Conservation (phyloP, 176 grass and related monocot genomes). For the Otatea glauca region DNA sequence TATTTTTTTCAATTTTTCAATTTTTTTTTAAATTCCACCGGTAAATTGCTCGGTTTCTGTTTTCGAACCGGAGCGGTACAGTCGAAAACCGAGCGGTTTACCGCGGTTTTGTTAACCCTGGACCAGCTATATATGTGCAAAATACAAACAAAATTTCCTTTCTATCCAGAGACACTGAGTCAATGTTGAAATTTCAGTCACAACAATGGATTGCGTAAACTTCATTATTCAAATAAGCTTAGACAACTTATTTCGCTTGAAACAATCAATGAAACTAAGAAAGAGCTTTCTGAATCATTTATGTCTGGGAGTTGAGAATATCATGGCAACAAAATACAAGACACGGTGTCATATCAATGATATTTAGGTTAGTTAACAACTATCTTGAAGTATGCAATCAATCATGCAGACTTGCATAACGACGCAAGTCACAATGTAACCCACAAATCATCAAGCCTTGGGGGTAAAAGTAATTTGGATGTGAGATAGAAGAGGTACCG, state of each 20-base stretch:
- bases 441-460: constrained; percentile 20
- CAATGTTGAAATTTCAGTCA: constrained; percentile 9
- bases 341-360: not conserved
- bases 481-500: constrained; percentile 50
- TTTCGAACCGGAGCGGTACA: too few relatives aligned
- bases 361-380: not conserved
- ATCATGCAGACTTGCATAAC: not conserved
- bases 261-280: not conserved
- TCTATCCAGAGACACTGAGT: constrained; percentile 5
- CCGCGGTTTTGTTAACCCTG: too few relatives aligned
- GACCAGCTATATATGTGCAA: not conserved
- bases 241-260: not conserved
- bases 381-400: not conserved
- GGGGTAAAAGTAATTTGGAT: not conserved
- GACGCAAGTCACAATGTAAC: not conserved
- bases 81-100: too few relatives aligned
- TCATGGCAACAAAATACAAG: constrained; percentile 15
- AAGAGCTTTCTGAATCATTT: constrained; percentile 8
- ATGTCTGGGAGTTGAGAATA: not conserved
- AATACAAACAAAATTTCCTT: constrained; percentile 19
- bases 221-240: constrained; percentile 11
- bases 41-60: too few relatives aligned
- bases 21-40: too few relatives aligned
- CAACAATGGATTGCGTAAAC: not conserved
- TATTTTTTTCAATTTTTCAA: too few relatives aligned